Conservation (phyloP, 176 grass and related monocot genomes). For the Luzula sylvatica region DNA sequence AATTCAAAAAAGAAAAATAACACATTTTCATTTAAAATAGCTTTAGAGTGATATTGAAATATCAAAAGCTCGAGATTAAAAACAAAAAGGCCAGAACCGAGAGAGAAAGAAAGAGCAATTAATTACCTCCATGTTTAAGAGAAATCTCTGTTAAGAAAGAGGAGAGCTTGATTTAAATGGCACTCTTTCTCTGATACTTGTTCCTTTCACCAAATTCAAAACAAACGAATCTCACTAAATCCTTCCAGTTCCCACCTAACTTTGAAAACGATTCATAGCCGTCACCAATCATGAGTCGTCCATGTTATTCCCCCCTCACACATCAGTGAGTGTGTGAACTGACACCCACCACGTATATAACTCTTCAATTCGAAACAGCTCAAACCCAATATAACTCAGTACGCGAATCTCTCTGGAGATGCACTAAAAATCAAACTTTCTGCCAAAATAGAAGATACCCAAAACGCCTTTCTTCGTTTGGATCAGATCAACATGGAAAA, state of each 20-base stretch:
- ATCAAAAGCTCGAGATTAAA: conserved; percentile 18
- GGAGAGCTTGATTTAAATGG: not conserved
- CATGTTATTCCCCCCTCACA: conserved; percentile 2
- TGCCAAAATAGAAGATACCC: not conserved
- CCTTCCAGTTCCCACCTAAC: conserved; percentile 23
- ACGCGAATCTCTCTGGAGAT: not conserved
- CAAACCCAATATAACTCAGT: not conserved
- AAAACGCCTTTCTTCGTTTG: conserved; percentile 3
- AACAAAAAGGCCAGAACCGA: not conserved
- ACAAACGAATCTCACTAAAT: not conserved
- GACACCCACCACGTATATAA: not conserved
- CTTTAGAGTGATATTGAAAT: no score
- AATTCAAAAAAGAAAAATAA: not conserved
- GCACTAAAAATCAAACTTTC: not conserved
- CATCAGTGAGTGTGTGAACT: not conserved
- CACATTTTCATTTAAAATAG: conserved; percentile 21
- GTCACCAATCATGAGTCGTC: conserved; percentile 6
- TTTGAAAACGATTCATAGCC: conserved; percentile 16
- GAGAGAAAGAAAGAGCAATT: not conserved
- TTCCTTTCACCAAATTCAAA: conserved; percentile 20
- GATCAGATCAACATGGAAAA: conserved; percentile 6
- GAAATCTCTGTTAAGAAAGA: not conserved
- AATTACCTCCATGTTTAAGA: conserved; percentile 13
- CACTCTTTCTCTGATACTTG: conserved; percentile 8
- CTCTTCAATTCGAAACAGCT: conserved; percentile 9